These are phyloP conservation scores for Tilletia walkeri DNA, from an alignment of 1,284 basidiomycete species.

Conservation along the genomic window DNA sequence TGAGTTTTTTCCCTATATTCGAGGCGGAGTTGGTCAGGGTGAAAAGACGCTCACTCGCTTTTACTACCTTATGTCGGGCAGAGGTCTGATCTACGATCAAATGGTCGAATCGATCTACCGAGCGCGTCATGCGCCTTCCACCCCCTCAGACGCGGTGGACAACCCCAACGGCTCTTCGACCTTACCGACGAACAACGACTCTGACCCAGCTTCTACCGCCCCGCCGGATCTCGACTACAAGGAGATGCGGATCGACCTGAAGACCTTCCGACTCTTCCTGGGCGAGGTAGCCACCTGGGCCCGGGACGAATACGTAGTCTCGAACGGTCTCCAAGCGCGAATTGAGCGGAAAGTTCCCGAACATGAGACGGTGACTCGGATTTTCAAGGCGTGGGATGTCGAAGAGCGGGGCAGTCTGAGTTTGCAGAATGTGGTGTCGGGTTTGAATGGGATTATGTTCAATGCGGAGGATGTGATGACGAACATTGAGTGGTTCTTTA, in stretches of 20 bases:
- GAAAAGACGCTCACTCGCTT: conserved; percentile 22
- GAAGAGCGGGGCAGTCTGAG: conserved; percentile 48
- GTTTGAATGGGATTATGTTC: conserved; percentile 87
- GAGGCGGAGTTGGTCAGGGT: conserved; percentile 18
- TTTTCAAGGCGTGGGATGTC: conserved; percentile 50
- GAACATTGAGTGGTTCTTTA: conserved; percentile 98
- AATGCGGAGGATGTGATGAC: conserved; percentile 76
- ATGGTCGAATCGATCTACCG: conserved; percentile 54
- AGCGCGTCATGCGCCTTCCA: conserved; percentile 44
- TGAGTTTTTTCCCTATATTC: conserved; percentile 70
- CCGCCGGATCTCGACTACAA: conserved; percentile 56
- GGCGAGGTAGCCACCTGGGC: conserved; percentile 96
- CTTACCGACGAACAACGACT: not conserved
- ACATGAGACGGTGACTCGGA: conserved; percentile 39
- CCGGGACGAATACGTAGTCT: conserved; percentile 84
- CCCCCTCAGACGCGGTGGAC: not conserved
- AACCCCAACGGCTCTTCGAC: conserved; percentile 26
- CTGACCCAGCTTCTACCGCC: conserved; percentile 1
- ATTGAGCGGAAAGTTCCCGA: conserved; percentile 52
- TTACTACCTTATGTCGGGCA: not conserved
- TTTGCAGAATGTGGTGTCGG: conserved; percentile 63
- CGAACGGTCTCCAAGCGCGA: conserved; percentile 53
- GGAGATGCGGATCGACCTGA: conserved; percentile 77
- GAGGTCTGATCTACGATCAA: conserved; percentile 51
- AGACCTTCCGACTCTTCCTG: conserved; percentile 84